These are phyloP conservation scores for Begonia masoniana DNA, from an alignment of 306 rosid species.

Conservation along the genomic window DNA sequence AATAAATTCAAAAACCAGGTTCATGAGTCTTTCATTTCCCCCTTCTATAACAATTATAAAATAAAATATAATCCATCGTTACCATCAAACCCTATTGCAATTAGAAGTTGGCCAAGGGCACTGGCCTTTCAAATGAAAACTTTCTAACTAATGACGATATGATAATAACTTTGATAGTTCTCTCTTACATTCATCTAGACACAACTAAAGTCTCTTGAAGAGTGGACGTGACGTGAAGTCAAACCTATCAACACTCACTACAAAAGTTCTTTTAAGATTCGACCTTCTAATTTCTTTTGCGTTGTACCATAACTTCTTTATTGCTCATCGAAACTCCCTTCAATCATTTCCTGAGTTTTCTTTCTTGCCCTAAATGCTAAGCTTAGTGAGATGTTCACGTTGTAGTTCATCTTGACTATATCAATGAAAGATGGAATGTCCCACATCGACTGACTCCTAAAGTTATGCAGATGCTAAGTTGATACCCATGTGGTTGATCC, in stretches of 20 bases:
- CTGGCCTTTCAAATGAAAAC: background rate
- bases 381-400: too few relatives aligned
- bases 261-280: background rate
- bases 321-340: background rate
- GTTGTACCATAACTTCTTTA: background rate
- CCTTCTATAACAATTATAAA: background rate
- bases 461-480: too few relatives aligned
- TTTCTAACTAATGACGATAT: background rate
- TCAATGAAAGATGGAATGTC: too few relatives aligned
- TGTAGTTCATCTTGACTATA: too few relatives aligned
- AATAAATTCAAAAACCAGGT: background rate
- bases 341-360: too few relatives aligned
- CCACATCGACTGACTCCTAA: too few relatives aligned
- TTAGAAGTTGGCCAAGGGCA: background rate
- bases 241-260: background rate
- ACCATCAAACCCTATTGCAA: background rate
- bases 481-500: too few relatives aligned
- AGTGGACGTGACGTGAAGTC: background rate
- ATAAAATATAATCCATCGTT: background rate
- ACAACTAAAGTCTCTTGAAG: background rate
- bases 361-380: too few relatives aligned
- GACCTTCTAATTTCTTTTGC: too few relatives aligned
- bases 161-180: background rate
- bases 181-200: background rate
- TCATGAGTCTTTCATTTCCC: background rate